phyloP scores from a whole-genome alignment of 2,329 filamentous ascomycete genomes.

The Fusarium clavum region DNA sequence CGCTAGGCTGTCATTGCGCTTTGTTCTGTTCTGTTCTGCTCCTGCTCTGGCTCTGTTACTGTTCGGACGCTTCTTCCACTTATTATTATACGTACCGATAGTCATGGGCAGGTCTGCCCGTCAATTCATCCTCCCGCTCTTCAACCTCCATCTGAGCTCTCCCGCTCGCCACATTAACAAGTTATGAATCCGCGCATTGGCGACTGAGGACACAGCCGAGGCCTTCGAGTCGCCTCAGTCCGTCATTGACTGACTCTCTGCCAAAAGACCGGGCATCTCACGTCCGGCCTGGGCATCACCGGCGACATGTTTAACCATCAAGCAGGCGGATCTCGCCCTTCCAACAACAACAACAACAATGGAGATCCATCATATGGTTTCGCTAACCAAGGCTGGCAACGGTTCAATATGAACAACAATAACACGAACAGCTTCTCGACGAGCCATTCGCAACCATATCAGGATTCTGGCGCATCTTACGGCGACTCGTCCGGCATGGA shows the following conservation, averaged over 20 bases:
- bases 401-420: slow-evolving; percentile 46
- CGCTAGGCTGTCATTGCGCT: slow-evolving; percentile 20
- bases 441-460: slow-evolving; percentile 39
- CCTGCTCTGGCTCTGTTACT: slow-evolving; percentile 25
- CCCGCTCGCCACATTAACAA: slow-evolving; percentile 50
- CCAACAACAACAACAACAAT: slow-evolving; percentile 46
- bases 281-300: slow-evolving; percentile 48
- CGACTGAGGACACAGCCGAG: slow-evolving; percentile 52
- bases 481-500: slow-evolving; percentile 52
- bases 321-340: slow-evolving; percentile 49
- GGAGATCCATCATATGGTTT: slow-evolving; percentile 48
- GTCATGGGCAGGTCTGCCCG: slow-evolving; percentile 55
- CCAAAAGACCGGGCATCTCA: slow-evolving; percentile 50
- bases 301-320: slow-evolving; percentile 55
- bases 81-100: slow-evolving; percentile 47
- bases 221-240: slow-evolving; percentile 55
- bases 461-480: slow-evolving; percentile 46
- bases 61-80: slow-evolving; percentile 33
- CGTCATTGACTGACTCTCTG: slow-evolving; percentile 51
- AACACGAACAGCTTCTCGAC: slow-evolving; percentile 40
- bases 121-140: slow-evolving; percentile 48
- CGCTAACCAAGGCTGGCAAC: slow-evolving; percentile 49
- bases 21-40: slow-evolving; percentile 35
- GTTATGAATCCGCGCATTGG: slow-evolving; percentile 53
- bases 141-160: slow-evolving; percentile 49